phyloP scores from a whole-genome alignment of 495 filamentous ascomycete species.

The Xylaria flabelliformis region DNA sequence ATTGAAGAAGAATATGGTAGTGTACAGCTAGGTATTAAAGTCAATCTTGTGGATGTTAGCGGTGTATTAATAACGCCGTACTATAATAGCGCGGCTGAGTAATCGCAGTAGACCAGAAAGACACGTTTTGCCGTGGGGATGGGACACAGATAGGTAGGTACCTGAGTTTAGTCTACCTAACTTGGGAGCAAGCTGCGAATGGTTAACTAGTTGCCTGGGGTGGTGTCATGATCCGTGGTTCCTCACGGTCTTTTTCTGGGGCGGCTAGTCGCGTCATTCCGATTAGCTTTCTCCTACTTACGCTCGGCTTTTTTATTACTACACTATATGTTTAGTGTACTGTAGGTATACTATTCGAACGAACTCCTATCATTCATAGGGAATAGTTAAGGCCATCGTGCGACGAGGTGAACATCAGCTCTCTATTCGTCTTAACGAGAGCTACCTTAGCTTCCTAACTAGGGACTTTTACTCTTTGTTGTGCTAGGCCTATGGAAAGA shows the following conservation, averaged over 20 bases:
- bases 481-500: not conserved
- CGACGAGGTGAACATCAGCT: not conserved
- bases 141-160: not conserved
- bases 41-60: not conserved
- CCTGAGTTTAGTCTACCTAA: not conserved
- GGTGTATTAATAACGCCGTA: not conserved
- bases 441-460: not conserved
- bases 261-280: constrained; percentile 8
- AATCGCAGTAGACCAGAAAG: not conserved
- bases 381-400: constrained; percentile 2
- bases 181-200: not conserved
- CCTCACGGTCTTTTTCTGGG: constrained; percentile 2
- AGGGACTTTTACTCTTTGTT: not conserved
- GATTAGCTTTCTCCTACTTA: not conserved
- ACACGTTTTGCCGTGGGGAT: not conserved
- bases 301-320: not conserved
- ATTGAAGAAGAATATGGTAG: not conserved
- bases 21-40: not conserved
- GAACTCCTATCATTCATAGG: not conserved
- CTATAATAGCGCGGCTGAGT: not conserved
- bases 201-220: not conserved
- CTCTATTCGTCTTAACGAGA: not conserved
- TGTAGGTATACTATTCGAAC: not conserved
- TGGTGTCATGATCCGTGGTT: constrained; percentile 1
- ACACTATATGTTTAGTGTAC: not conserved